phyloP scores from a whole-genome alignment of 257 asterid species.

The Galeopsis tetrahit region DNA sequence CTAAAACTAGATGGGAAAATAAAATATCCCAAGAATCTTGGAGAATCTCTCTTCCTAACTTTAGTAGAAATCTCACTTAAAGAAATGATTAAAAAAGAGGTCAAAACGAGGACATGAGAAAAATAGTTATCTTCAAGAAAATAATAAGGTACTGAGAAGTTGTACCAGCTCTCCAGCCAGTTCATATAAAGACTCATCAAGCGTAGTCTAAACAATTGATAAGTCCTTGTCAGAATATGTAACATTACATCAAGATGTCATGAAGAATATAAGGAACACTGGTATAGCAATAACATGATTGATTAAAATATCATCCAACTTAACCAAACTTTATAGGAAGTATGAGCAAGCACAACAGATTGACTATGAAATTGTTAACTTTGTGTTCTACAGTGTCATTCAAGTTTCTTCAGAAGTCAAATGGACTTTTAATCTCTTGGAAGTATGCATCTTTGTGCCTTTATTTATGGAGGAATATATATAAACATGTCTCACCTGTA shows the following conservation, averaged over 20 bases:
- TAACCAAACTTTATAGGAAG: conserved; percentile 14
- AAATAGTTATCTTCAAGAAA: conserved; percentile 24
- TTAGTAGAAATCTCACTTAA: conserved; percentile 92
- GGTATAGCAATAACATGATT: conserved; percentile 24
- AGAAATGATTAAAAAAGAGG: conserved; percentile 17
- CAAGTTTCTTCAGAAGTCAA: conserved; percentile 15
- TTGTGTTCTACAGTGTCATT: conserved; percentile 26
- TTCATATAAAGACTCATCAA: conserved; percentile 91
- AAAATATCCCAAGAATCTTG: conserved; percentile 87
- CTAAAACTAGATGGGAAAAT: conserved; percentile 79
- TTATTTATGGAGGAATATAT: conserved; percentile 24
- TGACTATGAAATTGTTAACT: conserved; percentile 2
- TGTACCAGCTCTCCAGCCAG: conserved; percentile 99
- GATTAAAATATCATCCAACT: conserved; percentile 26
- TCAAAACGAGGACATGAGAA: conserved; percentile 17
- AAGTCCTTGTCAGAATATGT: conserved; percentile 41
- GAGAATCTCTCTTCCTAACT: conserved; percentile 94
- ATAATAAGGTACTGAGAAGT: conserved; percentile 22
- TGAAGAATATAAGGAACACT: conserved; percentile 25
- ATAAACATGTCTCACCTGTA: conserved; percentile 92
- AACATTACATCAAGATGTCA: conserved; percentile 20
- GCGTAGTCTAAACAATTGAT: conserved; percentile 77
- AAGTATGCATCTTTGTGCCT: conserved; percentile 18
- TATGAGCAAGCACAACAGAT: background rate
- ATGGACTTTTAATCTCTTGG: background rate